Conservation (phyloP, 805 yeast genomes). For the Wickerhamiella lipophila region DNA sequence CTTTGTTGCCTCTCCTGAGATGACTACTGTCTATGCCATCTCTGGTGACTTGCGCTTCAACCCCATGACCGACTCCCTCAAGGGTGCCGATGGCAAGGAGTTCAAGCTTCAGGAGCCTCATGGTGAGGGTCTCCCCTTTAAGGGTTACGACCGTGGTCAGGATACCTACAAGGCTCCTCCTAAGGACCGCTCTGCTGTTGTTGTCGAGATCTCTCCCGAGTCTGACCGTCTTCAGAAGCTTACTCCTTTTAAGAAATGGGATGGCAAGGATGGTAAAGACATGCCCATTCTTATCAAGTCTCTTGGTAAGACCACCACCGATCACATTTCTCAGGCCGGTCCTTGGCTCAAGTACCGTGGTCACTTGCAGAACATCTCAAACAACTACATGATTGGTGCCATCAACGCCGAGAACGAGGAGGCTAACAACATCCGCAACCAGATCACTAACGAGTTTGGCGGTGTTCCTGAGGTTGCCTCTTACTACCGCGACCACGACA, state of each 20-base stretch:
- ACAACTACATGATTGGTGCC: conserved; percentile 99
- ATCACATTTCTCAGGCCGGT: conserved; percentile 99
- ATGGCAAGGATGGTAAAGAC: conserved; percentile 81
- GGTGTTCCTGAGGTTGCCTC: conserved; percentile 97
- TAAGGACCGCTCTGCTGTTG: conserved; percentile 59
- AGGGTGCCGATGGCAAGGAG: conserved; percentile 78
- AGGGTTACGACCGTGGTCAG: conserved; percentile 87
- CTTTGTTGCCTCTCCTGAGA: conserved; percentile 93
- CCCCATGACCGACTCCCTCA: conserved; percentile 83
- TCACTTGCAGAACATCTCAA: conserved; percentile 95
- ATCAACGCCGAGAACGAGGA: conserved; percentile 91
- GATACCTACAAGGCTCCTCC: conserved; percentile 98
- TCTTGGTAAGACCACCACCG: conserved; percentile 96
- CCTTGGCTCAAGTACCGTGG: conserved; percentile 99
- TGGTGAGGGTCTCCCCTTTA: conserved; percentile 81
- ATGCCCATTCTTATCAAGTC: conserved; percentile 94
- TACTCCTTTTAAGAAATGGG: conserved; percentile 91
- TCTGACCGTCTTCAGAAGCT: conserved; percentile 93
- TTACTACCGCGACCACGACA: conserved; percentile 85
- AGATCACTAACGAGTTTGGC: conserved; percentile 77
- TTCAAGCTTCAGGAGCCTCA: conserved; percentile 77
- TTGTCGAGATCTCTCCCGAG: conserved; percentile 68
- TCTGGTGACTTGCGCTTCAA: conserved; percentile 94
- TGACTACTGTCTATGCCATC: conserved; percentile 88
- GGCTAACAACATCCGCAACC: conserved; percentile 84